Base-by-base conservation (phyloP, 495 filamentous ascomycete genomes). In the Neurospora hispaniola region DNA sequence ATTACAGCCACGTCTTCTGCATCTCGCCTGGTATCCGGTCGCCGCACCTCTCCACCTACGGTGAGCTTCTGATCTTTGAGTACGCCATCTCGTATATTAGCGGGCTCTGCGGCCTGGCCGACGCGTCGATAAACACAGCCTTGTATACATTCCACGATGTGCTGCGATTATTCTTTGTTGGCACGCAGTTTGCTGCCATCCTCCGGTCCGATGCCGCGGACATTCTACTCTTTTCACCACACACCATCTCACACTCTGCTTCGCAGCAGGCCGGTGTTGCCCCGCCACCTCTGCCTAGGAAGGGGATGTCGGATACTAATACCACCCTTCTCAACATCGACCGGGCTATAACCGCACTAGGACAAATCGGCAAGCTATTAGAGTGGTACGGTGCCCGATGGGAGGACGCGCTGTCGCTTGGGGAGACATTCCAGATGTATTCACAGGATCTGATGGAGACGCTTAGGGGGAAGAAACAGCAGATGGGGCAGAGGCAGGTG, bases 1-100 rank as follows among this genome's bases (percentile, higher is more conserved):
- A 94, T 12, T 98, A 96, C 80, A 93, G 91, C 75, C 94, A 90
- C 73, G 89, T 96, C 66, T 92, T 96, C 79, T 90, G 93, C 71
- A 84, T 97, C 10, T 92, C 93, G 3, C 92, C 93, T 1, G 91
- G 89, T 31, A 86, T 89, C 5, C 84, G 89, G 74, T 85, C 88
- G n/a, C 89, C 90, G 5, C 81, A 84, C 0, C 84, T 91, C 38
- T 88, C 86, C 39, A 85, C 90, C 14, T 92, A 93, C 76, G 91
- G 87, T 48, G 89, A 91, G 75, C 81, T 88, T 11, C 85, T 96
- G 42, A 90, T 97, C 43, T 97, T 96, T 78, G 93, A 95, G 74
- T 89, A 93, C 75, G 90, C 88, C 76, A 88, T 95, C 72, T 86
- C 88, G 44, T 98, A 94, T 77, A 84, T 91, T 46, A 80, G 89